Evolutionary conservation across 2,329 filamentous ascomycete genomes (phyloP).

Genomic region (Aphanoascus verrucosus): DNA sequence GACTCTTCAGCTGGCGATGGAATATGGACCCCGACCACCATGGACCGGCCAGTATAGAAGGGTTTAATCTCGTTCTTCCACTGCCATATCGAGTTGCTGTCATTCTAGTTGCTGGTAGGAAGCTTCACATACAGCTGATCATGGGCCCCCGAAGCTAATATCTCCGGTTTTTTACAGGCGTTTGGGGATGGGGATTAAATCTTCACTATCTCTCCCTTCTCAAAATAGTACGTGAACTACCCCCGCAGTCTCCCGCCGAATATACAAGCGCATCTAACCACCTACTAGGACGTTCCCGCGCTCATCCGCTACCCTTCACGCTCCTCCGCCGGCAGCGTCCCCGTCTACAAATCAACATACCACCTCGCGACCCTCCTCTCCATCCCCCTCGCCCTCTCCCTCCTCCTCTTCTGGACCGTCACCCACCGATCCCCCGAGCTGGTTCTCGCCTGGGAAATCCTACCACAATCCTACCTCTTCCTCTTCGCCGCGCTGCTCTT

Average conservation of each 20-base stretch:
- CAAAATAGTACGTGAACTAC: constrained; percentile 52
- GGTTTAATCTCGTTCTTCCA: constrained; percentile 76
- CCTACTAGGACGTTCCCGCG: constrained; percentile 59
- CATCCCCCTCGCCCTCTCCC: constrained; percentile 56
- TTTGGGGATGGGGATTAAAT: constrained; percentile 93
- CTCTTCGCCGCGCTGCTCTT: constrained; percentile 61
- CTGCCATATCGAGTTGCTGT: constrained; percentile 82
- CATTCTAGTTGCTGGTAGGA: constrained; percentile 67
- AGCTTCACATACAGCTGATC: neutral
- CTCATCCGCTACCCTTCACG: constrained; percentile 79
- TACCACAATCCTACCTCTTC: constrained; percentile 74
- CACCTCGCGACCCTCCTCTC: constrained; percentile 71
- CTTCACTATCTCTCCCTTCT: constrained; percentile 70
- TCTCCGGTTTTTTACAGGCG: constrained; percentile 44
- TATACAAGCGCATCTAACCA: constrained; percentile 8
- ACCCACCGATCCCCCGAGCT: constrained; percentile 59
- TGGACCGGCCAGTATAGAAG: constrained; percentile 43
- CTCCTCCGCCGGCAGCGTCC: constrained; percentile 55
- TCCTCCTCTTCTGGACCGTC: constrained; percentile 72
- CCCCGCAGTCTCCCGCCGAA: neutral
- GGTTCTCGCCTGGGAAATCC: constrained; percentile 68
- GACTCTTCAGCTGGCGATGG: constrained; percentile 18
- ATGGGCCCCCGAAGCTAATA: neutral
- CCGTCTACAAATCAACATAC: constrained; percentile 75
- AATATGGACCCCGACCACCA: constrained; percentile 35